Percentiles rank a stretch among this genome's conserved stretches.
These are phyloP conservation scores for Cercospora berteroae DNA, from an alignment of 2,329 filamentous ascomycete species.

Conservation along the genomic window DNA sequence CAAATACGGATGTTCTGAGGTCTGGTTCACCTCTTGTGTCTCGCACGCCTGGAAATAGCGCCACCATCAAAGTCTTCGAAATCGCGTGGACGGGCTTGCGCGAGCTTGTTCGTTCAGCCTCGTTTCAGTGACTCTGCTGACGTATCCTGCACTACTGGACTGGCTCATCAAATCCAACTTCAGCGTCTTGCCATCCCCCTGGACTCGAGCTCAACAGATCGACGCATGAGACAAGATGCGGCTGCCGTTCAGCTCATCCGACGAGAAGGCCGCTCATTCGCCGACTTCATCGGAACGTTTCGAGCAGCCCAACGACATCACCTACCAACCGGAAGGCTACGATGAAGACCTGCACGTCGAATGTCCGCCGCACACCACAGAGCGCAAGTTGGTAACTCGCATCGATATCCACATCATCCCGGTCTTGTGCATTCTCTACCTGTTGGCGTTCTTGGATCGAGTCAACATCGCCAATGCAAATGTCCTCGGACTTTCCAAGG, in stretches of 20 bases:
- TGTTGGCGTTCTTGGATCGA: conserved; percentile 41
- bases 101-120: neutral
- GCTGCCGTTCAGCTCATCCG: conserved; percentile 6
- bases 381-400: conserved; percentile 44
- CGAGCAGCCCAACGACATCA: conserved; percentile 1
- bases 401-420: conserved; percentile 53
- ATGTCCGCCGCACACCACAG: conserved; percentile 52
- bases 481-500: conserved; percentile 49
- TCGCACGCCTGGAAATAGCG: neutral
- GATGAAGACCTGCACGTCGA: conserved; percentile 35
- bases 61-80: neutral
- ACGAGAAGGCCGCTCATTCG: conserved; percentile 8
- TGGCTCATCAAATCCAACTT: neutral
- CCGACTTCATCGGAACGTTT: conserved; percentile 11
- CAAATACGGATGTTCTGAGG: neutral
- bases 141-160: neutral
- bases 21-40: neutral
- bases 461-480: conserved; percentile 57
- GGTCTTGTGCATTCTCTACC: conserved; percentile 51
- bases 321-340: conserved; percentile 25
- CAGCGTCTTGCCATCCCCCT: neutral
- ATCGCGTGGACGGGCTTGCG: neutral
- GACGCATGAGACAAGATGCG: conserved; percentile 6
- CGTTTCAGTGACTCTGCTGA: neutral
- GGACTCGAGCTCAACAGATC: neutral